Evolutionary conservation across 192 early-diverging fungal genomes (phyloP).

Genomic region (Entophlyctis luteolus): DNA sequence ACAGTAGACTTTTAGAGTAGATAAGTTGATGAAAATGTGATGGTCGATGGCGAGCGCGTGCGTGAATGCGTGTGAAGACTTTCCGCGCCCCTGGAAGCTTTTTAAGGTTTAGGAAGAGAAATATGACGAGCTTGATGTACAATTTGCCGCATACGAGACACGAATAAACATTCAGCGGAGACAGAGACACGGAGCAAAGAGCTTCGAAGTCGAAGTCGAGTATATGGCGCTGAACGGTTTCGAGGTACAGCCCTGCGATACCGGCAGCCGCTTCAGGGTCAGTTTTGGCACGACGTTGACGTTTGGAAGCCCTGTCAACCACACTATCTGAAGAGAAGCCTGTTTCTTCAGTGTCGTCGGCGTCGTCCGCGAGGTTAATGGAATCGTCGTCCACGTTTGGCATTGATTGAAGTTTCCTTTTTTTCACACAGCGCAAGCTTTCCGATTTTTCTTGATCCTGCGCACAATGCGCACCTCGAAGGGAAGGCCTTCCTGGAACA

Average conservation of each 20-base stretch:
- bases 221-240: constrained; percentile 78
- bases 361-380: too few species aligned
- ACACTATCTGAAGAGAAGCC: too few species aligned
- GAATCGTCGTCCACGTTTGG: too few species aligned
- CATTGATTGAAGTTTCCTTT: too few species aligned
- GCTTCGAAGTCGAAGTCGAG: constrained; percentile 99
- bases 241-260: constrained; percentile 59
- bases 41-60: constrained; percentile 93
- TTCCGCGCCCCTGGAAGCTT: constrained; percentile 68
- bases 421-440: too few species aligned
- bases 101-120: constrained; percentile 27
- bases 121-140: constrained; percentile 50
- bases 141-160: constrained; percentile 94
- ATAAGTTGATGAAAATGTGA: constrained; percentile 91
- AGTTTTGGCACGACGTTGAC: too few species aligned
- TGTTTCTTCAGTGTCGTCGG: too few species aligned
- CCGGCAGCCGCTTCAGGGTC: too few species aligned
- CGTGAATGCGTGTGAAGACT: constrained; percentile 87
- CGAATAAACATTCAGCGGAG: constrained; percentile 90
- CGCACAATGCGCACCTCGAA: too few species aligned
- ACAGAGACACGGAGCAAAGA: constrained; percentile 90
- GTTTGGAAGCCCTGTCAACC: too few species aligned
- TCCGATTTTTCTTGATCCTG: too few species aligned
- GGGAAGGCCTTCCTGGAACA: too few species aligned
- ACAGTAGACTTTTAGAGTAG: constrained; percentile 81